Percentiles rank a stretch among this genome's conserved stretches.
These are phyloP conservation scores for Mayamaea pseudoterrestris DNA, from an alignment of 108 stramenopile genomes.

Conservation along the genomic window DNA sequence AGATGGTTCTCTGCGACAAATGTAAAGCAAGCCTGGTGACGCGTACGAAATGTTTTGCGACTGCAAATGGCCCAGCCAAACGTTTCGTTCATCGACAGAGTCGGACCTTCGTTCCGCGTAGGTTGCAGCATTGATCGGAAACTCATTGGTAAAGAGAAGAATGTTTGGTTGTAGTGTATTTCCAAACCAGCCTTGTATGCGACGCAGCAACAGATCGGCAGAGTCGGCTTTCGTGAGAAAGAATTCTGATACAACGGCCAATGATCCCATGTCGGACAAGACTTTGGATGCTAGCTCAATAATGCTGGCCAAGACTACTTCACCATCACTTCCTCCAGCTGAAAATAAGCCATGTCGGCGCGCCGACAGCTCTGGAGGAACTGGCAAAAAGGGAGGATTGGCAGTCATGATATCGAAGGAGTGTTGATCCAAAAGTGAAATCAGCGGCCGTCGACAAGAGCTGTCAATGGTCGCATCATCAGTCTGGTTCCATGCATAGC, in stretches of 20 bases:
- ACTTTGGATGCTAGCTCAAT: conserved; percentile 8
- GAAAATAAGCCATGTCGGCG: conserved; percentile 3
- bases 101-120: conserved; percentile 55
- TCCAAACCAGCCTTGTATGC: neutral
- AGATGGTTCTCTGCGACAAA: neutral
- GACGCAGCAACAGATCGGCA: conserved; percentile 7
- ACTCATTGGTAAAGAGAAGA: conserved; percentile 55
- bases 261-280: neutral
- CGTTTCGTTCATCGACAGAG: conserved; percentile 17
- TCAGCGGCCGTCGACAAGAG: too few relatives aligned
- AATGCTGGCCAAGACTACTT: conserved; percentile 41
- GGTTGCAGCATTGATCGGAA: conserved; percentile 22
- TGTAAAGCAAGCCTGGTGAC: conserved; percentile 50
- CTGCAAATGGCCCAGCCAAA: conserved; percentile 41
- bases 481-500: conserved; percentile 3
- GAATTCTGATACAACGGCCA: conserved; percentile 72
- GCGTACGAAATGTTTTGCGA: conserved; percentile 19
- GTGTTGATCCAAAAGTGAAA: conserved; percentile 2
- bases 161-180: too few relatives aligned
- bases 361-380: conserved; percentile 27
- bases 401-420: conserved; percentile 50
- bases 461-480: neutral
- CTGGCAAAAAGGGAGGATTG: conserved; percentile 87
- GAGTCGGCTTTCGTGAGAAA: conserved; percentile 18
- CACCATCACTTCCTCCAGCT: conserved; percentile 48